Conservation (phyloP, 768 basidiomycete genomes). For the Xerocomus brunneocitrinus region DNA sequence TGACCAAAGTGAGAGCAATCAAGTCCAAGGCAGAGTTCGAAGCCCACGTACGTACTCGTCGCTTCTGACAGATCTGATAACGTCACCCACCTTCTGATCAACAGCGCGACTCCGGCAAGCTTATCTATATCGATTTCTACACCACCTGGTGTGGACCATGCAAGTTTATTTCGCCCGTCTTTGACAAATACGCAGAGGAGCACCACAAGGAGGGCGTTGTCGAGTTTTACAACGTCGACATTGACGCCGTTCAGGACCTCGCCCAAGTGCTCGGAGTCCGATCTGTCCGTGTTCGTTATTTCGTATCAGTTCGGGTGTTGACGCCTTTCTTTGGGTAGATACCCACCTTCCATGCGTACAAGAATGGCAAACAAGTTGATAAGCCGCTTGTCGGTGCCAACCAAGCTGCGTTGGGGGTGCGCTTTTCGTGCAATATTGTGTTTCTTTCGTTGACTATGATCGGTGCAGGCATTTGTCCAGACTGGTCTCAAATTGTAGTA, state of each 20-base stretch:
- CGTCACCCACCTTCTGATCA: not conserved
- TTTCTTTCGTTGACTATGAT: too few relatives aligned
- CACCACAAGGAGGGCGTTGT: not conserved
- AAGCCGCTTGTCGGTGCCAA: not conserved
- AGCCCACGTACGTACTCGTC: not conserved
- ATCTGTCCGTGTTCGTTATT: not conserved
- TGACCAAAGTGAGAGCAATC: not conserved
- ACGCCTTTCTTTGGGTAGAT: not conserved
- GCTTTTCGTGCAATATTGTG: not conserved
- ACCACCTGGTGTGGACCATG: not conserved
- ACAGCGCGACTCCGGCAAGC: not conserved
- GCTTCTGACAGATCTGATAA: not conserved
- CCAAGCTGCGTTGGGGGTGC: not conserved
- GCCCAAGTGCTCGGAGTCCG: not conserved
- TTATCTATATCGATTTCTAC: not conserved
- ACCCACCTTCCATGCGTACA: not conserved
- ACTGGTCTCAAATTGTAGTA: too few relatives aligned
- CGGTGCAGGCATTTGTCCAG: too few relatives aligned
- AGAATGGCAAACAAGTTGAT: not conserved
- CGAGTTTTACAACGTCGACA: not conserved
- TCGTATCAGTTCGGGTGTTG: not conserved
- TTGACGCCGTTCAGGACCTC: not conserved
- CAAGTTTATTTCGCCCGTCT: not conserved
- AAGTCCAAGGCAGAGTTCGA: not conserved
- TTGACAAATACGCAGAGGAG: not conserved